These are phyloP conservation scores for Yamadazyma conglobata DNA, from an alignment of 1,139 yeast species.

Conservation along the genomic window DNA sequence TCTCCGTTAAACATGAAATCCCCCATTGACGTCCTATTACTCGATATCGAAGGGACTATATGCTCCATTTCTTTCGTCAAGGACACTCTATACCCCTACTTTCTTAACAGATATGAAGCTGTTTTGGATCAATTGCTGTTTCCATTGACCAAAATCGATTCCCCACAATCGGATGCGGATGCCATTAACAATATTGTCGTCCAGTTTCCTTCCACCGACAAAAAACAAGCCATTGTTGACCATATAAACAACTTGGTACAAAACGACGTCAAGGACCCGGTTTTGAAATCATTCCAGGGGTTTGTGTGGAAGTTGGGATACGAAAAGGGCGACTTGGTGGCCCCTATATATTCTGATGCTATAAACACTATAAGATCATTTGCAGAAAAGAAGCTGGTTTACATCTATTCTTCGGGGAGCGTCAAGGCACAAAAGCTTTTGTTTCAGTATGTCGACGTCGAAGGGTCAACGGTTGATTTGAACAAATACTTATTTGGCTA, in stretches of 20 bases:
- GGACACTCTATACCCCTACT: conserved; percentile 58
- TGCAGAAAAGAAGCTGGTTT: conserved; percentile 35
- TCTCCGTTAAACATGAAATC: too few relatives aligned
- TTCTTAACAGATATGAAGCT: conserved; percentile 29
- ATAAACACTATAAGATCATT: conserved; percentile 49
- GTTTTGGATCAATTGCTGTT: conserved; percentile 25
- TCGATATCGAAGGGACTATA: conserved; percentile 90
- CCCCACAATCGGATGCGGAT: conserved; percentile 8
- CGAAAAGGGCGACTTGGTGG: conserved; percentile 64
- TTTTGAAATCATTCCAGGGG: conserved; percentile 79
- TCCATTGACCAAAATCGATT: conserved; percentile 25
- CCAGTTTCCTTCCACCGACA: conserved; percentile 33
- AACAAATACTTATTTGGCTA: conserved; percentile 58
- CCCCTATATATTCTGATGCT: conserved; percentile 79
- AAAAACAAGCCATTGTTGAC: conserved; percentile 24
- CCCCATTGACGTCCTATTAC: conserved; percentile 5
- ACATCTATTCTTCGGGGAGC: conserved; percentile 90
- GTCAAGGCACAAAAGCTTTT: conserved; percentile 79
- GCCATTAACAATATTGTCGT: conserved; percentile 30
- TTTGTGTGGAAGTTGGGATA: conserved; percentile 80
- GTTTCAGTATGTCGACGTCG: conserved; percentile 56
- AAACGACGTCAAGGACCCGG: conserved; percentile 73
- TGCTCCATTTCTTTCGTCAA: conserved; percentile 89
- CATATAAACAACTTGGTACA: conserved; percentile 48
- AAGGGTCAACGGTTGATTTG: conserved; percentile 37